Evolutionary conservation across 2,329 filamentous ascomycete genomes (phyloP).

Genomic region (Monilinia fructigena): DNA sequence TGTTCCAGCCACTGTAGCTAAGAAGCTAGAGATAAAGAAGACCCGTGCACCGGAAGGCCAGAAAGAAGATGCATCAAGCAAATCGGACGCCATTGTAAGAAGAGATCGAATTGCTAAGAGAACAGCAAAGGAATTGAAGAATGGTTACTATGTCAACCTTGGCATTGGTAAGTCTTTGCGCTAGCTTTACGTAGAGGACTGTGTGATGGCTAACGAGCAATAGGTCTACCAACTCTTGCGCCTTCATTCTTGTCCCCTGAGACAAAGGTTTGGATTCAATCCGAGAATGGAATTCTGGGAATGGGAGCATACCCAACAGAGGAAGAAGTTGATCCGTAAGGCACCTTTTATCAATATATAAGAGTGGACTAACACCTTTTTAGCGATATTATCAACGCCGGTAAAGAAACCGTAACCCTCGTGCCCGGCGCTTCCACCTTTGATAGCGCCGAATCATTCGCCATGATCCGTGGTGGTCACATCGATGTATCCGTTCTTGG

Average conservation of each 20-base stretch:
- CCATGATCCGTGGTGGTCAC: conserved; percentile 82
- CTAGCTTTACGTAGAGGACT: no score
- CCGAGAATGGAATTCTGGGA: conserved; percentile 81
- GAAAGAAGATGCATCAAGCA: conserved; percentile 69
- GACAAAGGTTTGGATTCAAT: conserved; percentile 77
- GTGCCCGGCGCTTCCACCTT: conserved; percentile 74
- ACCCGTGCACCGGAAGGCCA: conserved; percentile 58
- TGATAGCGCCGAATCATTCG: conserved; percentile 77
- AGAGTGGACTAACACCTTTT: neutral
- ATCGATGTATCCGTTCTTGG: conserved; percentile 81
- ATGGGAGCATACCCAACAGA: conserved; percentile 77
- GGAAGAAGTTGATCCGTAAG: conserved; percentile 62
- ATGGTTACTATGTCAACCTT: conserved; percentile 75
- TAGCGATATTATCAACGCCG: conserved; percentile 74
- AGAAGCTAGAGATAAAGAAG: conserved; percentile 70
- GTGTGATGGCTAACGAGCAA: conserved; percentile 46
- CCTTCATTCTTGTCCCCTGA: conserved; percentile 69
- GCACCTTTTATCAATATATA: no score
- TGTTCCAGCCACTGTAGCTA: conserved; percentile 68
- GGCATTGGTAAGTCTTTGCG: conserved; percentile 59
- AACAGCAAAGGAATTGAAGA: conserved; percentile 77
- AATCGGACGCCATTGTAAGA: conserved; percentile 51
- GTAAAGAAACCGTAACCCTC: conserved; percentile 82
- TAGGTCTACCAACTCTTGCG: conserved; percentile 83
- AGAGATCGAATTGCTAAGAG: conserved; percentile 72